A percentile compares a stretch with the other conserved stretches of the same genome.
Conservation (phyloP, 2,329 filamentous ascomycete species). For the Arthroderma sp. region DNA sequence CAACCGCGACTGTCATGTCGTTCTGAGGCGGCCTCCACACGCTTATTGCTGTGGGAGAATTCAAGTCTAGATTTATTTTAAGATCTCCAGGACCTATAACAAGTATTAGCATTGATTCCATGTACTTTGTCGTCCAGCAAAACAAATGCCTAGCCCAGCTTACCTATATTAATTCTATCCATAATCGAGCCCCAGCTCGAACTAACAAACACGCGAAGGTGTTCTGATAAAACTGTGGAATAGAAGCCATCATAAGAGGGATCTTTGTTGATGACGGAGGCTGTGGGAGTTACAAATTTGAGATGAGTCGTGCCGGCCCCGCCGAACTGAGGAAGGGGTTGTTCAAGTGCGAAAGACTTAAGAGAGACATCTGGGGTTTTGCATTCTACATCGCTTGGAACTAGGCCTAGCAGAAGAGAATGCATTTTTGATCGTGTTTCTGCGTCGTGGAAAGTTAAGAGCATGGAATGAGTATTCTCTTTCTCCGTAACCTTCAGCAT, state of each 20-base stretch:
- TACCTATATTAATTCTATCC: slow-evolving; percentile 66
- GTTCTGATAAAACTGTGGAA: slow-evolving; percentile 62
- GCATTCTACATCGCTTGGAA: slow-evolving; percentile 53
- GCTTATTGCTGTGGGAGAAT: slow-evolving; percentile 48
- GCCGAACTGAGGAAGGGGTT: slow-evolving; percentile 24
- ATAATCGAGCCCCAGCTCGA: slow-evolving; percentile 66
- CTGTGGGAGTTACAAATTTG: slow-evolving; percentile 25
- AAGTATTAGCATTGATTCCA: slow-evolving; percentile 9
- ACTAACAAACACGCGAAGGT: slow-evolving; percentile 60
- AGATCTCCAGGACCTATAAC: slow-evolving; percentile 52
- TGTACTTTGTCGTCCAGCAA: no score
- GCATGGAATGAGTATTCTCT: slow-evolving; percentile 54
- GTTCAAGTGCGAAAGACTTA: slow-evolving; percentile 49
- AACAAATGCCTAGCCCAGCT: slow-evolving; percentile 9
- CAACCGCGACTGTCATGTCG: slow-evolving; percentile 64
- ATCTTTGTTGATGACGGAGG: slow-evolving; percentile 56
- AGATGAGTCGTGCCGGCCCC: slow-evolving; percentile 21
- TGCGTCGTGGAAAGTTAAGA: slow-evolving; percentile 64
- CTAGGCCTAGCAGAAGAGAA: slow-evolving; percentile 58
- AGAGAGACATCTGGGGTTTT: slow-evolving; percentile 58
- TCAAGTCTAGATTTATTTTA: slow-evolving; percentile 51
- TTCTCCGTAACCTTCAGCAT: slow-evolving; percentile 58
- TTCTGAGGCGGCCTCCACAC: slow-evolving; percentile 60
- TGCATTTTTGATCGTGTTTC: slow-evolving; percentile 59
- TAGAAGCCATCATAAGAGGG: slow-evolving; percentile 45